Percentiles rank a stretch among this genome's conserved stretches.
Evolutionary conservation across 2,329 filamentous ascomycete species (phyloP).

Genomic region (Fusarium sp.): DNA sequence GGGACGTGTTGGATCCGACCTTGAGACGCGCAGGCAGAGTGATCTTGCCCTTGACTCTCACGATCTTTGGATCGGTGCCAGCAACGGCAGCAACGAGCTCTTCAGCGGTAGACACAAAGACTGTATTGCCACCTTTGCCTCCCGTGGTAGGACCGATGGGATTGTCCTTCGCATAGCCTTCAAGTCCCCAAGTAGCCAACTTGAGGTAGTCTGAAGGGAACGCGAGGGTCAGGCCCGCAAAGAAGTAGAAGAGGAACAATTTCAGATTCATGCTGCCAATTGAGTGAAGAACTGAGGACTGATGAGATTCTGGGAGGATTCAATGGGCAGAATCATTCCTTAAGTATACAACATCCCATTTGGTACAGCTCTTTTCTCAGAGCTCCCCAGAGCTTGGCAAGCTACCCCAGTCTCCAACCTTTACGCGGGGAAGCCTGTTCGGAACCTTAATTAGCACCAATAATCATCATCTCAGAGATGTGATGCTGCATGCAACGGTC

Average conservation of each 20-base stretch:
- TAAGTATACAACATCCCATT: conserved; percentile 9
- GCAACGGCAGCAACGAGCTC: conserved; percentile 58
- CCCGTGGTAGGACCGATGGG: conserved; percentile 54
- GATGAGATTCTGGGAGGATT: background rate
- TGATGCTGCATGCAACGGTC: background rate
- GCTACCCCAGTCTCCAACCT: background rate
- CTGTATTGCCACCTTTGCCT: conserved; percentile 59
- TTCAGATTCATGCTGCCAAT: conserved; percentile 29
- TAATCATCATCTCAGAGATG: background rate
- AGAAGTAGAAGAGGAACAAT: conserved; percentile 18
- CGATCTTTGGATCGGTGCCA: conserved; percentile 54
- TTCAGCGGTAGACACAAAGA: conserved; percentile 56
- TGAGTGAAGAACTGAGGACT: background rate
- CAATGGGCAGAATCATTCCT: background rate
- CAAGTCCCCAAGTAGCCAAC: conserved; percentile 40
- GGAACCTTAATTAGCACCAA: conserved; percentile 37
- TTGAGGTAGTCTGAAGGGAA: conserved; percentile 35
- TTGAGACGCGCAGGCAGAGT: conserved; percentile 54
- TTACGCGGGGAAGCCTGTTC: conserved; percentile 34
- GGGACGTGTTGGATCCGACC: conserved; percentile 59
- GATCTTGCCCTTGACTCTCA: conserved; percentile 53
- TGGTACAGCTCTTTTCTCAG: background rate
- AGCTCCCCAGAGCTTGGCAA: conserved; percentile 14
- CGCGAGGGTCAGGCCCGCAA: conserved; percentile 22
- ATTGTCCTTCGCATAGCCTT: conserved; percentile 50